A percentile compares a stretch with the other conserved stretches of the same genome.
Conservation (phyloP, 495 filamentous ascomycete genomes). For the Pyronema domesticum region DNA sequence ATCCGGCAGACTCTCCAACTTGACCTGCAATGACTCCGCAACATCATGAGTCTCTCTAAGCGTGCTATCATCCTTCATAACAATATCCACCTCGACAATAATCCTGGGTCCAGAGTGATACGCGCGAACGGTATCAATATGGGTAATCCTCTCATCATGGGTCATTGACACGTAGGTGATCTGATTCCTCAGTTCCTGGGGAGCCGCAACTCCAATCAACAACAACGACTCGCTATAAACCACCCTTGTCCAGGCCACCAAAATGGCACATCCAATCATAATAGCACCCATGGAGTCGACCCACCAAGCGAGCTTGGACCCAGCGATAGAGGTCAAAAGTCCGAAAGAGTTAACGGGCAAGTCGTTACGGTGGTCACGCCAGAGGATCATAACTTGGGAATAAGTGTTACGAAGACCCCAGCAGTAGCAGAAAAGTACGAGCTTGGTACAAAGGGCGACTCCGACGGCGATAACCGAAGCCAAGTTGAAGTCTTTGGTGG, state of each 20-base stretch:
- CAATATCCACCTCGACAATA: conserved; percentile 78
- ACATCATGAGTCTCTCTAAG: conserved; percentile 78
- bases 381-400: conserved; percentile 78
- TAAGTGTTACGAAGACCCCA: conserved; percentile 78
- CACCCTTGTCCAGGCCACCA: conserved; percentile 61
- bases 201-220: conserved; percentile 73
- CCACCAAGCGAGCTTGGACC: conserved; percentile 80
- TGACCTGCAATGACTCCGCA: conserved; percentile 84
- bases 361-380: conserved; percentile 82
- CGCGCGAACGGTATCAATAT: conserved; percentile 85
- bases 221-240: conserved; percentile 79
- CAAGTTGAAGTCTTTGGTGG: conserved; percentile 50
- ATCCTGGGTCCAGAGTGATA: conserved; percentile 83
- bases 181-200: conserved; percentile 71
- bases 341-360: conserved; percentile 82
- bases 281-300: conserved; percentile 88
- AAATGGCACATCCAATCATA: conserved; percentile 58
- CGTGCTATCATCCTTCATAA: conserved; percentile 47
- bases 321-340: conserved; percentile 72
- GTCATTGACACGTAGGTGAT: conserved; percentile 97
- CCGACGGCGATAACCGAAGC: conserved; percentile 78
- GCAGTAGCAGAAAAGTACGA: conserved; percentile 76
- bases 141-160: conserved; percentile 59
- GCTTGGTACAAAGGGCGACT: conserved; percentile 68
- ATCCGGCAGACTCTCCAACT: conserved; percentile 79